phyloP scores from a whole-genome alignment of 768 basidiomycete genomes.

The Vararia minispora region DNA sequence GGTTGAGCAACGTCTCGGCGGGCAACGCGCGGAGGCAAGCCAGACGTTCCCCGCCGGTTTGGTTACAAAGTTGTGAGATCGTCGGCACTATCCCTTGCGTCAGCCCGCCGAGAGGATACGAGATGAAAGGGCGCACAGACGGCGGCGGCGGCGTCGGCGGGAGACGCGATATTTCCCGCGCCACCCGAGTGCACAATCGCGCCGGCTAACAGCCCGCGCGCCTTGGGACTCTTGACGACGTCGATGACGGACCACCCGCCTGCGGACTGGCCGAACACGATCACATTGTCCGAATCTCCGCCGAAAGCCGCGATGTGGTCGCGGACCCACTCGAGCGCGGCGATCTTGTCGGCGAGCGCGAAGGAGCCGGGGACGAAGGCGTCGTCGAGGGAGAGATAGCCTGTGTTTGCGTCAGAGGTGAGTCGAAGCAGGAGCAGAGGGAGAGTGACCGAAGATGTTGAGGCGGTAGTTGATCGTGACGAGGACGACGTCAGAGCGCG shows the following conservation, averaged over 20 bases:
- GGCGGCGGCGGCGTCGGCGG: constrained; percentile 36
- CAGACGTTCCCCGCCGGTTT: no score
- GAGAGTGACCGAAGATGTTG: constrained; percentile 27
- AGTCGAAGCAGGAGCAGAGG: no score
- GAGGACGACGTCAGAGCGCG: constrained; percentile 31
- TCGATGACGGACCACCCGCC: constrained; percentile 34
- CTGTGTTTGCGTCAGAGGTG: no score
- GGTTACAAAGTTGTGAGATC: no score
- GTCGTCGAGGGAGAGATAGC: constrained; percentile 32
- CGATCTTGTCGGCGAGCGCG: constrained; percentile 33
- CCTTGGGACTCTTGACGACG: constrained; percentile 20
- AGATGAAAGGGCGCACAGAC: constrained; percentile 38
- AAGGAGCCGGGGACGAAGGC: constrained; percentile 34
- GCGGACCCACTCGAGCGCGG: constrained; percentile 35
- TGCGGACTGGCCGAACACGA: constrained; percentile 44
- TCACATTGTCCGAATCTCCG: no score
- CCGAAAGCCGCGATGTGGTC: constrained; percentile 37
- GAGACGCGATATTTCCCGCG: no score
- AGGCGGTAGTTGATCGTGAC: constrained; percentile 29
- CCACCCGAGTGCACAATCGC: no score
- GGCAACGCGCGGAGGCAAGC: constrained; percentile 27
- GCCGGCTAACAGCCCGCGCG: constrained; percentile 23
- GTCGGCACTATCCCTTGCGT: no score
- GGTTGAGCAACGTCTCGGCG: constrained; percentile 25
- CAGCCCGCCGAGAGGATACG: no score